A percentile compares a stretch with the other conserved stretches of the same genome.
phyloP scores from a whole-genome alignment of 2,329 filamentous ascomycete species.

The Ceratocystis albifundus region DNA sequence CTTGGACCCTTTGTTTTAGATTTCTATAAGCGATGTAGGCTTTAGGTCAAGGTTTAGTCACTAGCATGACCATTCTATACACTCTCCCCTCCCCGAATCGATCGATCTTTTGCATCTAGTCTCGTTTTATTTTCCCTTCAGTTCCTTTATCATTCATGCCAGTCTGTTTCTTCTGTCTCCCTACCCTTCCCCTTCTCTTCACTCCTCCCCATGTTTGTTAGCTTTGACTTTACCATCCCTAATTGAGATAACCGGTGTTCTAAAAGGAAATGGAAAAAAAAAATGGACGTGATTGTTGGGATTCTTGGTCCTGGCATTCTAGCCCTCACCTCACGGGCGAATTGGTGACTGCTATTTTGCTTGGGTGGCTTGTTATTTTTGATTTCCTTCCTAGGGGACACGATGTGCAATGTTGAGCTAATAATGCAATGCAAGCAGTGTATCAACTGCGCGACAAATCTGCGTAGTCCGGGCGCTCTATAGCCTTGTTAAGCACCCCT shows the following conservation, averaged over 20 bases:
- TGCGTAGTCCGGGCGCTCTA: not conserved
- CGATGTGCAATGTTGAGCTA: not conserved
- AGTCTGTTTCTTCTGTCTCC: not conserved
- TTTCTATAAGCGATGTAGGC: conserved; percentile 1
- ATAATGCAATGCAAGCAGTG: not conserved
- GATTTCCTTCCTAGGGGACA: not conserved
- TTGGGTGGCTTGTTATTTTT: not conserved
- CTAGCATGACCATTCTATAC: not conserved
- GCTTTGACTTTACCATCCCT: not conserved
- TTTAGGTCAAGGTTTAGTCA: not conserved
- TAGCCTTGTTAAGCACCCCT: too few species aligned
- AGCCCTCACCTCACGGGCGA: too few species aligned
- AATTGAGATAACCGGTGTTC: not conserved
- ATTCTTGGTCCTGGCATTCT: too few species aligned
- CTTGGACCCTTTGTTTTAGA: conserved; percentile 4
- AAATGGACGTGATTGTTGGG: too few species aligned
- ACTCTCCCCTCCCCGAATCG: not conserved
- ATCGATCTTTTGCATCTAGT: not conserved
- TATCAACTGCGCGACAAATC: conserved; percentile 1
- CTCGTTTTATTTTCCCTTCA: not conserved
- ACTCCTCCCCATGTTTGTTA: not conserved
- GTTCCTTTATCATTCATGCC: not conserved
- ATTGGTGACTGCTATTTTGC: too few species aligned
- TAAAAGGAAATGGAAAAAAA: too few species aligned
- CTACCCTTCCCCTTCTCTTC: too few species aligned